Evolutionary conservation across 1,284 basidiomycete species (phyloP).

Genomic region (Ceratobasidium sp.): DNA sequence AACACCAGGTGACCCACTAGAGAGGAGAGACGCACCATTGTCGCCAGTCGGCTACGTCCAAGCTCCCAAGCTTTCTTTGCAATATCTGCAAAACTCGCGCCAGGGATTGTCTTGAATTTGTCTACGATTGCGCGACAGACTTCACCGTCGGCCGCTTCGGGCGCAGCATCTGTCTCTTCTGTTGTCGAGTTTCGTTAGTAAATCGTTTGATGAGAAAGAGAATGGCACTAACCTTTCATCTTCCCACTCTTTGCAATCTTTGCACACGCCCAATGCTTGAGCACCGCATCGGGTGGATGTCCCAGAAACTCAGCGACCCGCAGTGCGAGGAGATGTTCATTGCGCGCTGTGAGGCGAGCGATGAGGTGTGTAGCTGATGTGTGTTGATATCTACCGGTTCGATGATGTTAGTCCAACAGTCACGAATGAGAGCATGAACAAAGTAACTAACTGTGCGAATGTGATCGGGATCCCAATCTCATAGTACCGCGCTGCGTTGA

Average conservation of each 20-base stretch:
- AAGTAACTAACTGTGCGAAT: conserved; percentile 78
- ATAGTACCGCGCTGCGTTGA: conserved; percentile 92
- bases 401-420: conserved; percentile 1
- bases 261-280: conserved; percentile 96
- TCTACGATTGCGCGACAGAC: conserved; percentile 87
- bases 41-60: conserved; percentile 87
- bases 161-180: conserved; percentile 65
- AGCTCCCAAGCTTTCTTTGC: conserved; percentile 95
- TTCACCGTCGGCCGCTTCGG: conserved; percentile 76
- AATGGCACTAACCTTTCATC: conserved; percentile 35
- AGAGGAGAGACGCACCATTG: conserved; percentile 71
- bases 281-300: conserved; percentile 86
- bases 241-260: conserved; percentile 73
- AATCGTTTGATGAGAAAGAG: no score
- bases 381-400: conserved; percentile 74
- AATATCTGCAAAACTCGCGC: conserved; percentile 94
- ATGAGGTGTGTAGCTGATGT: conserved; percentile 85
- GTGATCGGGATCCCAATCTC: conserved; percentile 96
- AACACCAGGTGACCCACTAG: neutral
- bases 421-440: neutral
- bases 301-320: conserved; percentile 90
- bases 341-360: conserved; percentile 85
- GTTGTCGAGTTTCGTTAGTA: conserved; percentile 52
- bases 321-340: conserved; percentile 91
- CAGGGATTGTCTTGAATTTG: conserved; percentile 79